Evolutionary conservation across 2,329 filamentous ascomycete species (phyloP), one percentile per base, ranked within the genome.

Genomic region (Beauveria brongniartii): DNA sequence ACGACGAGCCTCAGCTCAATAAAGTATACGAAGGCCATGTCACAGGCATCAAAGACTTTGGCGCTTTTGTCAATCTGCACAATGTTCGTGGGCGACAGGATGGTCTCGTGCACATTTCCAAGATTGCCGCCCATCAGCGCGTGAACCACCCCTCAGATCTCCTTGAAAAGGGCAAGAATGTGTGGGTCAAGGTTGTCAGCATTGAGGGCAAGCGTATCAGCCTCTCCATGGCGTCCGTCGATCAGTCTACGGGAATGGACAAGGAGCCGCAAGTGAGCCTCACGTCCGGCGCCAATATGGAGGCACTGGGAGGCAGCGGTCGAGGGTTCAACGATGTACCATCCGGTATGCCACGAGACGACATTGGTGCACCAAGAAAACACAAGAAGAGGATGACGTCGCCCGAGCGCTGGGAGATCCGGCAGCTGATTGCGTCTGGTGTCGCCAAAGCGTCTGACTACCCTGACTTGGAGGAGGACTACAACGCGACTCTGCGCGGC

Each of bases 321-420:
- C 82, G 87, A 62, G 81, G 83, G 18, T 85, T 84, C 61, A 79
- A 77, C 8, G 80, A 78, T 55, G 70, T 82, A 26, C 22, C 65
- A 5, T 56, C 67, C 47, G 63, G 67, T 10, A 68, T 73, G 71
- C 68, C 71, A 55, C 65, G 70, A 68, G 64, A 77, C 76, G 81
- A 57, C 53, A 67, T 76, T 12, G 75, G 75, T 0, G 67, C 70
- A 0, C 74, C 78, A 8, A 80, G 80, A 65, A 82, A 80, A 51
- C 88, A 88, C 60, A 91, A 90, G 72, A 99, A 99, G 78, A 83
- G 94, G 57, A 88, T 97, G 87, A 97, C 93, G 0, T 97, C 93
- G 16, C 94, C 94, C 1, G 94, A 99, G 71, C 81, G 94, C 70
- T 99, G 94, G 93, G 94, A 99, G 72, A 97, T 99, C 64, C 86